Evolutionary conservation across 257 asterid species (phyloP), one percentile per base, ranked within the genome.

Genomic region (Capsicum baccatum): DNA sequence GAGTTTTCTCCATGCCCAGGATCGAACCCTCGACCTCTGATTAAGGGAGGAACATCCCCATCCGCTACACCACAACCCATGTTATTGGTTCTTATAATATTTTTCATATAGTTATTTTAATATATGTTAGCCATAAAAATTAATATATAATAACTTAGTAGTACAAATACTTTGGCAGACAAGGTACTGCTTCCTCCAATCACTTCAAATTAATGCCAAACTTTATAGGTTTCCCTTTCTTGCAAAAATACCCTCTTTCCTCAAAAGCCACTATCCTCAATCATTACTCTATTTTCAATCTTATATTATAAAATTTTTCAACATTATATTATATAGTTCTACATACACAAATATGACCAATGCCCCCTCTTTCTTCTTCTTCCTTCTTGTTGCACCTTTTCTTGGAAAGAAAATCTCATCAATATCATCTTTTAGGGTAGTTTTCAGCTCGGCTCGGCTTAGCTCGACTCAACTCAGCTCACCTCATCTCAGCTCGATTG

Each of bases 201-300:
- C 84, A 42, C 76, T 81, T 81, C 84, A 62, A 42, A 12, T 81
- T 19, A 81, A 44, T 62, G 76, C 48, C 19, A 19, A 62, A 35
- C 42, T 69, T 69, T 69, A 69, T 15, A 62, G 58, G 21, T 81
- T 62, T 62, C 84, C 84, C 33, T 62, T 81, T 81, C 21, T 81
- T 63, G 62, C 62, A 62, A 62, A 69, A 81, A 62, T 81, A 81
- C 48, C 56, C 76, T 44, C 76, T 81, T 81, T 8, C 76, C 84
- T 14, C 58, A 81, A 60, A 81, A 44, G 57, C 84, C 59, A 63
- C 73, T 44, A 60, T 63, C 50, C 21, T 33, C 76, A 81, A 52
- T 78, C 81, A 78, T 78, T 52, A 78, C 81, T 54, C 81, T 52
- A 26, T 76, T 50, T 55, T 33, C 62, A 76, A 14, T 71, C 15